A percentile compares a stretch with the other conserved stretches of the same genome.
These are phyloP conservation scores for Sphenostylis stenocarpa DNA, from an alignment of 306 rosid genomes.

Conservation along the genomic window DNA sequence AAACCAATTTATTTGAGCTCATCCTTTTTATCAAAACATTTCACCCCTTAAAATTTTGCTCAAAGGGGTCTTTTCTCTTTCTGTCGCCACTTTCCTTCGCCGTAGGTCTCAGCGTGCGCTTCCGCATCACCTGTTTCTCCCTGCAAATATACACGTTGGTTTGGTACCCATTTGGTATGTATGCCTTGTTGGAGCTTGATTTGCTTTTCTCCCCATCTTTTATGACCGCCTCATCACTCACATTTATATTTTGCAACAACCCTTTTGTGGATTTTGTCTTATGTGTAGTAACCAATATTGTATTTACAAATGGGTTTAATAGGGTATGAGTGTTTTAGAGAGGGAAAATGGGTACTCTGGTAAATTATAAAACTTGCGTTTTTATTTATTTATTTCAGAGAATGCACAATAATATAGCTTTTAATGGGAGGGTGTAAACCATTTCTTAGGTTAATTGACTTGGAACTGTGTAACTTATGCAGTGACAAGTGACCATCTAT, in stretches of 20 bases:
- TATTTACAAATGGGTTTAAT: background rate
- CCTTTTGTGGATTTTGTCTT: background rate
- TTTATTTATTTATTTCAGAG: background rate
- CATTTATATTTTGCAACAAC: background rate
- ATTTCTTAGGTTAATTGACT: conserved; percentile 3
- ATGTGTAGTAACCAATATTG: background rate
- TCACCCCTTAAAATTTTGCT: background rate
- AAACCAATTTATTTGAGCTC: background rate
- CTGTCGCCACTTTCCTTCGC: background rate
- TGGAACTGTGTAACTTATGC: background rate
- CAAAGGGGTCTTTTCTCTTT: background rate
- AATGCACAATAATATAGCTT: background rate
- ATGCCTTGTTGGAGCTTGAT: background rate
- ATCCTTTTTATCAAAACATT: background rate
- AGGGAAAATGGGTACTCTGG: background rate
- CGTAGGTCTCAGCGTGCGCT: background rate
- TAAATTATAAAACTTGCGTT: background rate
- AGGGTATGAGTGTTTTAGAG: background rate
- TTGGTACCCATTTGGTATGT: conserved; percentile 1
- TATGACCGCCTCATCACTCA: background rate
- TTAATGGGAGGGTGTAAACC: background rate
- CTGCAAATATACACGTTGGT: background rate
- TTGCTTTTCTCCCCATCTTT: background rate
- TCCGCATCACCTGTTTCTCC: conserved; percentile 1
- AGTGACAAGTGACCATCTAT: background rate